Base-by-base conservation (phyloP, 768 basidiomycete genomes). In the Rhizopogon sp. region DNA sequence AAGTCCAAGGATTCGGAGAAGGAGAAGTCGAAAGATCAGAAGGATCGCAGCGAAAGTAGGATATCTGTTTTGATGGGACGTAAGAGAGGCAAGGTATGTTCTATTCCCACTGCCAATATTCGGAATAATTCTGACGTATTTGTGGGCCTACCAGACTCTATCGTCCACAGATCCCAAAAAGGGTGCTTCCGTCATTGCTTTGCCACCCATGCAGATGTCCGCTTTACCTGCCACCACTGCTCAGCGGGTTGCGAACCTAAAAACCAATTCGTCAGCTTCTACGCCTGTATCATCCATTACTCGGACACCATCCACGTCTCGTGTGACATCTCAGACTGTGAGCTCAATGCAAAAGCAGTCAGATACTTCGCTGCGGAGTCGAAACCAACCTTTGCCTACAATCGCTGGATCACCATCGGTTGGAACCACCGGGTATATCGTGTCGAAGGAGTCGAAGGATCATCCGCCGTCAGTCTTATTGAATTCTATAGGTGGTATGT, bases 351-450 rank as follows among this genome's bases (percentile, higher is more conserved):
- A 90, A 67, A 92, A 92, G 66, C 87, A 87, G 55, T 90, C 91
- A 11, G 91, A 93, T 66, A 74, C 83, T 6, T 92, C 91, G 31
- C 79, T 92, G 51, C 86, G 91, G 20, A 80, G 72, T 50, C 84
- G 89, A 57, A 82, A 83, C 64, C 83, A 86, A 61, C 47, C 47
- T 16, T 74, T 96, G 9, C 93, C 93, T 8, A 94, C 94, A 10
- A 96, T 96, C 54, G 92, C 93, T 31, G 94, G 94, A 33, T 95
- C 93, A 3, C 94, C 94, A 4, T 95, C 93, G 11, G 88, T 93
- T 46, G 88, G 85, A 46, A 82, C 82, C 31, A 77, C 75, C 13
- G 79, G 77, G 42, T 77, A 76, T 44, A 78, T 78, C 58, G 75
- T 69, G 29, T 62, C 73, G 33, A 84, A 82, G 64, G 85, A 87